A percentile compares a stretch with the other conserved stretches of the same genome.
Conservation (phyloP, 441 rosid species). For the Corymbia calophylla region DNA sequence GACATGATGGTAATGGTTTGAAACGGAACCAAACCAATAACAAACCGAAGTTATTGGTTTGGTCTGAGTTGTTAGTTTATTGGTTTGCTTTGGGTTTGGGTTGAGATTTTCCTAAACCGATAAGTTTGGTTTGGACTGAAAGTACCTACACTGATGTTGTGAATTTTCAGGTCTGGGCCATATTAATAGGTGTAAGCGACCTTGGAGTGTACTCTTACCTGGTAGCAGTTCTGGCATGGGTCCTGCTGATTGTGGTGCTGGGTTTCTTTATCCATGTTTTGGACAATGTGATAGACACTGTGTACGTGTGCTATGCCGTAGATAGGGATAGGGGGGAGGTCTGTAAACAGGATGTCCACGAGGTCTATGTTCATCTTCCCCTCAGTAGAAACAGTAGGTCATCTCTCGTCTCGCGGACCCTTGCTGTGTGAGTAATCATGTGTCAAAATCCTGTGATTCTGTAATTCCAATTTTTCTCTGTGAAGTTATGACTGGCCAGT, state of each 20-base stretch:
- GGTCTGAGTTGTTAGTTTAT: not conserved
- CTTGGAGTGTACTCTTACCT: slow-evolving; percentile 51
- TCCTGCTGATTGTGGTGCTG: slow-evolving; percentile 43
- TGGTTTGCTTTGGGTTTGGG: not conserved
- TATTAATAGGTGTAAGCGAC: slow-evolving; percentile 47
- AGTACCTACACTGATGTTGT: not conserved
- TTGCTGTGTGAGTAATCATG: slow-evolving; percentile 20
- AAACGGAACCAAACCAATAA: not conserved
- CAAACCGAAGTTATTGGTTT: not conserved
- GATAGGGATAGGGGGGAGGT: slow-evolving; percentile 82
- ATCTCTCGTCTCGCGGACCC: slow-evolving; percentile 17
- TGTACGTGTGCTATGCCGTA: slow-evolving; percentile 68
- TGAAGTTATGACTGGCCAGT: slow-evolving; percentile 15
- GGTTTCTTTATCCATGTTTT: slow-evolving; percentile 66
- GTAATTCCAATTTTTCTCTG: slow-evolving; percentile 4
- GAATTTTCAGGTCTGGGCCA: slow-evolving; percentile 52
- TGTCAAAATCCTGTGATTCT: not conserved
- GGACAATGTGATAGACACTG: slow-evolving; percentile 73
- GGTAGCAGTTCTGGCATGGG: slow-evolving; percentile 59
- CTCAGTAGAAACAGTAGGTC: slow-evolving; percentile 51
- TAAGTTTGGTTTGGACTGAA: not conserved
- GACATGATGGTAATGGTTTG: not conserved
- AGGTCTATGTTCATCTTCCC: slow-evolving; percentile 68
- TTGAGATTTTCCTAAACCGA: not conserved
- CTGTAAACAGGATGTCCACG: slow-evolving; percentile 75